phyloP scores from a whole-genome alignment of 1,284 basidiomycete species.

The Pascua sp. region DNA sequence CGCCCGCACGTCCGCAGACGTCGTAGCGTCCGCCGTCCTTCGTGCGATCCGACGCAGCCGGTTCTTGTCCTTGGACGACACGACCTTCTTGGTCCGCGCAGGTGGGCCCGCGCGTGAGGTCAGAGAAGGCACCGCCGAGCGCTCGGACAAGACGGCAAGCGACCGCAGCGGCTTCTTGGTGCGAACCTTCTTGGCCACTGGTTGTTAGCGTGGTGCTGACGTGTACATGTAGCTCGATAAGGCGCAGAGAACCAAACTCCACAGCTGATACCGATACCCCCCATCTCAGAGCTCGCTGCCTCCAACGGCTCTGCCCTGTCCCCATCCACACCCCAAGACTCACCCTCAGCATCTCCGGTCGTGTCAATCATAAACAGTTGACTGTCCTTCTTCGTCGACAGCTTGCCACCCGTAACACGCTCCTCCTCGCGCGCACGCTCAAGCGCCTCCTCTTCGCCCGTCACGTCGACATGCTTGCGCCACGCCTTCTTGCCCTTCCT shows the following conservation, averaged over 20 bases:
- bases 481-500: conserved; percentile 87
- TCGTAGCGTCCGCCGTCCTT: conserved; percentile 55
- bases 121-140: conserved; percentile 80
- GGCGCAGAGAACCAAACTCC: neutral
- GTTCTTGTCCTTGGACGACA: conserved; percentile 66
- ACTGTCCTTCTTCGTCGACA: conserved; percentile 53
- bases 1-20: conserved; percentile 8
- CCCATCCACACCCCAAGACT: conserved; percentile 27
- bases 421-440: conserved; percentile 74
- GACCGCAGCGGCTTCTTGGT: conserved; percentile 62
- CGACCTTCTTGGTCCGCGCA: conserved; percentile 37
- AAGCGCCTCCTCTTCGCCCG: conserved; percentile 67
- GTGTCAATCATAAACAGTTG: conserved; percentile 76
- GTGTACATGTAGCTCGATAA: neutral
- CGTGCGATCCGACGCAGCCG: conserved; percentile 70
- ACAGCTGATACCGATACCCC: neutral
- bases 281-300: neutral
- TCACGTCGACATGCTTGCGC: conserved; percentile 85
- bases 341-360: conserved; percentile 71
- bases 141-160: conserved; percentile 74
- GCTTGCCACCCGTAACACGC: conserved; percentile 62
- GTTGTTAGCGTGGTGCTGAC: neutral
- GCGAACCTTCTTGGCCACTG: conserved; percentile 35
- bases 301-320: too few relatives aligned
- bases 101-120: conserved; percentile 53